Percentiles rank a stretch among this genome's conserved stretches.
Evolutionary conservation across 2,329 filamentous ascomycete species (phyloP).

Genomic region (Cladosporium sp.): DNA sequence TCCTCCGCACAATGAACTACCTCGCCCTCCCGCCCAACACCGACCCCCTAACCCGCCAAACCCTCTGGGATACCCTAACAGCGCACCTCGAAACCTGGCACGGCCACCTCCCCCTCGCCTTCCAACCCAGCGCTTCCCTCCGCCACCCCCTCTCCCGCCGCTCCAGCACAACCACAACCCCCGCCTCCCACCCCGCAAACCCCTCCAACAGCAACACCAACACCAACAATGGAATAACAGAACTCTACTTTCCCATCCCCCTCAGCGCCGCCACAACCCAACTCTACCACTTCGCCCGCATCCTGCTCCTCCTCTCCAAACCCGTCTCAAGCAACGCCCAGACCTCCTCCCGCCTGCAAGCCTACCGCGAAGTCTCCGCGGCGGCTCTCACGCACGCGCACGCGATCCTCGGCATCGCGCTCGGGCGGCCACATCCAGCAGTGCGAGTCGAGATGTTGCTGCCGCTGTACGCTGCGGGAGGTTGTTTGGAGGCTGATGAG

Average conservation of each 20-base stretch:
- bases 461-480: conserved; percentile 62
- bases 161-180: neutral
- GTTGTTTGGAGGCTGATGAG: conserved; percentile 57
- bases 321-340: conserved; percentile 55
- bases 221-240: conserved; percentile 38
- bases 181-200: conserved; percentile 20
- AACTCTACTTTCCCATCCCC: conserved; percentile 65
- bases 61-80: conserved; percentile 55
- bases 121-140: conserved; percentile 56
- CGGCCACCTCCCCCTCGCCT: conserved; percentile 60
- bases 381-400: conserved; percentile 59
- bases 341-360: conserved; percentile 50
- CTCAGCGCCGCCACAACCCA: conserved; percentile 68
- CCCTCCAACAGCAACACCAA: neutral
- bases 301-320: conserved; percentile 61
- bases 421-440: conserved; percentile 57
- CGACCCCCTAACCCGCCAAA: conserved; percentile 40
- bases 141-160: conserved; percentile 24
- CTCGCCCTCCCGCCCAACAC: conserved; percentile 56
- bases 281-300: conserved; percentile 65
- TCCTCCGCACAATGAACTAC: conserved; percentile 66
- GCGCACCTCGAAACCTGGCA: conserved; percentile 63
- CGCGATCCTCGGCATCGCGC: conserved; percentile 63
- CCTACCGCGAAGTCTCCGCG: conserved; percentile 56
- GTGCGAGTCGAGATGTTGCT: conserved; percentile 61